Base-by-base conservation (phyloP, 306 rosid genomes). In the Pyrus bretschneideri region DNA sequence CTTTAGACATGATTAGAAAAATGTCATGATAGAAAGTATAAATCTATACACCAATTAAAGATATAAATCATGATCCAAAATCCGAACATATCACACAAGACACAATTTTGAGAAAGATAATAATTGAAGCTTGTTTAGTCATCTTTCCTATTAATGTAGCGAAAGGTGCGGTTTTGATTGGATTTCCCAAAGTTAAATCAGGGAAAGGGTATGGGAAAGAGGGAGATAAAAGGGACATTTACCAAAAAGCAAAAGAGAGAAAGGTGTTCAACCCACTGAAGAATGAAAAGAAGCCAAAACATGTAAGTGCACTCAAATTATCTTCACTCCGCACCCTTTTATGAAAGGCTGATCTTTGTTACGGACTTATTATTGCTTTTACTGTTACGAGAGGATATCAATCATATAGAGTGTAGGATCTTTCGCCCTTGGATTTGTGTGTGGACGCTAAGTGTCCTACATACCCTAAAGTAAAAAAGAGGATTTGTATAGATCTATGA, bases 181-280 rank as follows among this genome's bases (percentile, higher is more conserved):
- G 93, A 70, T 81, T 74, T 83, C 80, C 42, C 73, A 67, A 82
- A 81, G 83, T 70, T 72, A 62, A 76, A 80, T 84, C 74, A 82
- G 73, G 78, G 79, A 71, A 75, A 70, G 62, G 85, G 81, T 75
- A 78, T 83, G 84, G 84, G 86, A 75, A 75, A 89, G 85, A 67
- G 82, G 83, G 70, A 79, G 84, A 77, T 77, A 75, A 89, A 83
- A 85, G 88, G 80, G 81, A 81, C 74, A 84, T 86, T 84, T 81
- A 84, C 81, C 78, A 62, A 83, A 49, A 85, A 87, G 88, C 80
- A 79, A 85, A 89, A 85, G 89, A 68, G 62, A 52, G 55, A 71
- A 10, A 74, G 71, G 68, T 79, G 55, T 81, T 83, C 66, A 40
- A 67, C 64, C 74, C 85, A 80, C 84, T 77, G 75, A 84, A 76